Percentiles rank a stretch among this genome's conserved stretches.
These are phyloP conservation scores for Phoma sp. DNA, from an alignment of 2,329 filamentous ascomycete genomes.

Conservation along the genomic window DNA sequence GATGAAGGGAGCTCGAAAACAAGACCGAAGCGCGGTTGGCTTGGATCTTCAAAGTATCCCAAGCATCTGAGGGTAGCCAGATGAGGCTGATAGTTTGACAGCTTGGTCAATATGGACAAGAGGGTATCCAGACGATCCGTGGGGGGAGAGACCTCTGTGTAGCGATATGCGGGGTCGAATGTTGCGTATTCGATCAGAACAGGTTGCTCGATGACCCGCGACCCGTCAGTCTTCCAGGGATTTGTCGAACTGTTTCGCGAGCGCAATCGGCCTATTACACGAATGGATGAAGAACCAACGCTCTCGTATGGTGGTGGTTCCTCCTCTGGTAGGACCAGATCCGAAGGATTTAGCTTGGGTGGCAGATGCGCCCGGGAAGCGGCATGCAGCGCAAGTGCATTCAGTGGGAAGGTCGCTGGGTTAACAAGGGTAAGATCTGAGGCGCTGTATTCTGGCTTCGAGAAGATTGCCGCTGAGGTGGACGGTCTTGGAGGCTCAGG, in stretches of 20 bases:
- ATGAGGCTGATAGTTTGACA: slow-evolving; percentile 44
- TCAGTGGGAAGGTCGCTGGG: slow-evolving; percentile 43
- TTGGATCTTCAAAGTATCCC: slow-evolving; percentile 78
- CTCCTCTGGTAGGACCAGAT: slow-evolving; percentile 55
- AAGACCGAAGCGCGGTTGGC: slow-evolving; percentile 72
- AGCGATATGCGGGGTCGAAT: slow-evolving; percentile 57
- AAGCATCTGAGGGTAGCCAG: slow-evolving; percentile 62
- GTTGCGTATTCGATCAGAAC: slow-evolving; percentile 74
- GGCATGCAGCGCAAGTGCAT: slow-evolving; percentile 21
- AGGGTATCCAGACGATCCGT: slow-evolving; percentile 55
- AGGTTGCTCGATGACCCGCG: slow-evolving; percentile 54
- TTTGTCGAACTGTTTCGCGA: slow-evolving; percentile 46
- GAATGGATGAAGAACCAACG: slow-evolving; percentile 54
- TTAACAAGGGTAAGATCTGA: slow-evolving; percentile 56
- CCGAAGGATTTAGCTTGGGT: slow-evolving; percentile 53
- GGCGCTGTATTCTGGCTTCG: slow-evolving; percentile 47
- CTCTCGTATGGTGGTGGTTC: slow-evolving; percentile 59
- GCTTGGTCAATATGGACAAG: slow-evolving; percentile 39
- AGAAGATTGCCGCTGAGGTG: slow-evolving; percentile 34
- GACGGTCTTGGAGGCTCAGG: slow-evolving; percentile 26
- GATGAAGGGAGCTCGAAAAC: slow-evolving; percentile 75
- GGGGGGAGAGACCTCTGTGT: slow-evolving; percentile 56
- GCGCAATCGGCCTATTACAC: slow-evolving; percentile 55
- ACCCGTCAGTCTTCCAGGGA: slow-evolving; percentile 49
- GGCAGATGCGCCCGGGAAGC: slow-evolving; percentile 45